Evolutionary conservation across 2,329 filamentous ascomycete genomes (phyloP), one percentile per base, ranked within the genome.

Genomic region (Fusarium sp.): DNA sequence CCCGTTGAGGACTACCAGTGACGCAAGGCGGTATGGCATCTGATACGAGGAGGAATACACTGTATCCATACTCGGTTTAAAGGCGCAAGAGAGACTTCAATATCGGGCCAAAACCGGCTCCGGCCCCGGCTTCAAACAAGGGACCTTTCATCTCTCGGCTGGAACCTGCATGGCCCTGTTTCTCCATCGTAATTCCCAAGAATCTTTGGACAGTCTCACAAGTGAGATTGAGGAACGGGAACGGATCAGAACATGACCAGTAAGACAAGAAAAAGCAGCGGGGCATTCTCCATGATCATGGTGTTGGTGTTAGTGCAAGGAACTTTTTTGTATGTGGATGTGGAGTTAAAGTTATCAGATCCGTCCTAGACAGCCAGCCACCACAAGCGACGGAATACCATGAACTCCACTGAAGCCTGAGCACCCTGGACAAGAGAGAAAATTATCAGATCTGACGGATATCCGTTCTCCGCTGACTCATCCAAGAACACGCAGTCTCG

Each of bases 291-390:
- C 72, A 73, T 73, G 19, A 44, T 46, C 56, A 60, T 60, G 71
- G 61, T 64, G 54, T 61, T 73, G 58, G 61, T 67, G 46, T 40
- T 60, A 54, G 42, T 62, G 60, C 38, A 60, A 50, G 60, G 69
- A 46, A 74, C 47, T 67, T 63, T 56, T 69, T 52, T 57, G 42
- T 47, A 59, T 49, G 42, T 53, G 21, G 44, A 67, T 75, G 73
- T 77, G 77, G 76, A 77, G 75, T 71, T 77, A 69, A 71, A 77
- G 78, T 79, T 79, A 79, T 79, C 78, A 79, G 78, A 79, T 79
- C 78, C 72, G 75, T 73, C 58, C 64, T 70, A 44, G 33, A 60
- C 57, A 43, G 23, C 37, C 61, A 74, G 69, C 63, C 71, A 77
- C 71, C 49, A 50, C 21, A 58, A 46, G 44, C 23, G 23, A 28